phyloP scores from a whole-genome alignment of 1,284 basidiomycete genomes.

The Neolentinus lepideus region DNA sequence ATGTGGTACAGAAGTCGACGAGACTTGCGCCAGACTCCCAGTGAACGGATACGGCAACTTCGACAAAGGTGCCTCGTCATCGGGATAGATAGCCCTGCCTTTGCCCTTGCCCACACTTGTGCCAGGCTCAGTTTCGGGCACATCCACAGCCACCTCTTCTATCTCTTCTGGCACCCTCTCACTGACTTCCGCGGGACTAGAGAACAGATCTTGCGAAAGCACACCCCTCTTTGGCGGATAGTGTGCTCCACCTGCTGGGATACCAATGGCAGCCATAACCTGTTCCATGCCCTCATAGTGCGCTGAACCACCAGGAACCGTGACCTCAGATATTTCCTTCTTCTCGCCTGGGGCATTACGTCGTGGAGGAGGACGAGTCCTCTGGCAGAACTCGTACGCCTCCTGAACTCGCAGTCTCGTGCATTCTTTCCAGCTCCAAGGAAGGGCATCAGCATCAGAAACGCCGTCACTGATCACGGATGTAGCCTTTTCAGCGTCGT shows the following conservation, averaged over 20 bases:
- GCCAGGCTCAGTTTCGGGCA: conserved; percentile 17
- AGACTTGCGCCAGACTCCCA: conserved; percentile 44
- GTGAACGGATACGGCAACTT: conserved; percentile 57
- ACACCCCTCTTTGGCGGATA: conserved; percentile 45
- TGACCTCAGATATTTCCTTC: conserved; percentile 16
- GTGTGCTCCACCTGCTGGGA: conserved; percentile 30
- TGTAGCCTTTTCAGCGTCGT: conserved; percentile 53
- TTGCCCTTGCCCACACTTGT: conserved; percentile 16
- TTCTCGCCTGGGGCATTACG: conserved; percentile 19
- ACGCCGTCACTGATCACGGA: conserved; percentile 34
- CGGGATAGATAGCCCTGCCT: conserved; percentile 13
- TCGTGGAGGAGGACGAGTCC: conserved; percentile 32
- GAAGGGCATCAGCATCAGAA: conserved; percentile 39
- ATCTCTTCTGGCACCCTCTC: conserved; percentile 9
- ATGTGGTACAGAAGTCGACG: conserved; percentile 33
- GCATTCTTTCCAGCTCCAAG: conserved; percentile 72
- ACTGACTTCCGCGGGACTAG: conserved; percentile 32
- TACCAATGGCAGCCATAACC: conserved; percentile 62
- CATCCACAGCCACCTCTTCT: conserved; percentile 14
- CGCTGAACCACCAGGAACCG: conserved; percentile 6
- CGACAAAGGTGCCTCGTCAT: conserved; percentile 20
- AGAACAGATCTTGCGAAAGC: conserved; percentile 57
- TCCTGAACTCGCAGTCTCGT: conserved; percentile 69
- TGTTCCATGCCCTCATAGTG: conserved; percentile 55
- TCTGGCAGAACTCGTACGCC: conserved; percentile 75